phyloP scores from a whole-genome alignment of 371 early-diverging fungal species.

The Phascolomyces articulosus region DNA sequence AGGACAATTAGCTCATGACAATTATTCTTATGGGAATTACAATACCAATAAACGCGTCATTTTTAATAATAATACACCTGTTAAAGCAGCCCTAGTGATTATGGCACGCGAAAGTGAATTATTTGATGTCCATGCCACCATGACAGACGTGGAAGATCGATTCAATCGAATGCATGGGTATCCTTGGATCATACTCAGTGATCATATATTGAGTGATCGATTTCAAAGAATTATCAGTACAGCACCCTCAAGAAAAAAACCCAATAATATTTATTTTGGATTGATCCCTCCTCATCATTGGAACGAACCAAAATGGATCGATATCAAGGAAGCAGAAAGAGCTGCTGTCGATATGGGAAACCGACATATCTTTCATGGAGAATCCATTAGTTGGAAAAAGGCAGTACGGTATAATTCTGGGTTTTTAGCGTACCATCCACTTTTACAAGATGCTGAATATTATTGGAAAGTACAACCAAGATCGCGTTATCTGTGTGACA shows the following conservation, averaged over 20 bases:
- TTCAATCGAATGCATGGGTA: conserved; percentile 35
- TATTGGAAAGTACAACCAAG: conserved; percentile 49
- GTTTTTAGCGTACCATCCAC: conserved; percentile 71
- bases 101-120: conserved; percentile 30
- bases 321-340: conserved; percentile 29
- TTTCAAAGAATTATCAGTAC: conserved; percentile 29
- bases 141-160: conserved; percentile 32
- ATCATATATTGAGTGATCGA: conserved; percentile 22
- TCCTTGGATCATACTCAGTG: conserved; percentile 42
- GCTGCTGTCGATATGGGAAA: conserved; percentile 15
- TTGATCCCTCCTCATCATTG: conserved; percentile 29
- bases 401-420: conserved; percentile 76
- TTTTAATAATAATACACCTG: conserved; percentile 3
- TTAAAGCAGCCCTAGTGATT: conserved; percentile 32
- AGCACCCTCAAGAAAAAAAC: conserved; percentile 3
- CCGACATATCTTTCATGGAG: conserved; percentile 12
- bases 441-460: conserved; percentile 36
- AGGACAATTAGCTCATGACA: no score
- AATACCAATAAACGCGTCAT: neutral
- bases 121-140: conserved; percentile 25
- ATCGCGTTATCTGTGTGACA: conserved; percentile 35
- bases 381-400: conserved; percentile 32
- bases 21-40: neutral
- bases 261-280: conserved; percentile 41
- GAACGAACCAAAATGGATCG: conserved; percentile 40